Percentiles rank a stretch among this genome's conserved stretches.
Conservation (phyloP, 306 rosid species). For the Lagenaria siceraria region DNA sequence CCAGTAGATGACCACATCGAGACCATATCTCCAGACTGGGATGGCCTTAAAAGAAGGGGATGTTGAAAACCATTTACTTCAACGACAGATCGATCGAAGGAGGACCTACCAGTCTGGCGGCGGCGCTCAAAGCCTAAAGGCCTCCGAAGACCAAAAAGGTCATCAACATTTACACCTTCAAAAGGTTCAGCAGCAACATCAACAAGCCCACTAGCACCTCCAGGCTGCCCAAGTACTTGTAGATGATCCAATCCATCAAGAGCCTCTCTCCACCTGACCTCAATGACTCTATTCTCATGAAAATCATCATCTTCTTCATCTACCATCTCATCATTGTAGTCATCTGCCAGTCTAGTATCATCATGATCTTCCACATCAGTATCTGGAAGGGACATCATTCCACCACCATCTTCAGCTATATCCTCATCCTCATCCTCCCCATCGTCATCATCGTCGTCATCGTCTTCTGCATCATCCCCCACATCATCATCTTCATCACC, state of each 20-base stretch:
- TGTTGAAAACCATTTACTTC: conserved; percentile 93
- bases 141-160: conserved; percentile 75
- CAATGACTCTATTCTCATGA: conserved; percentile 89
- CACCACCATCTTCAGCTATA: conserved; percentile 90
- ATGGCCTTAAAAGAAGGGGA: conserved; percentile 85
- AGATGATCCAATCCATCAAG: conserved; percentile 93
- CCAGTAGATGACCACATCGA: conserved; percentile 75
- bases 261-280: conserved; percentile 97
- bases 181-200: conserved; percentile 95
- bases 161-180: conserved; percentile 95
- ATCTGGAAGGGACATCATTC: conserved; percentile 82
- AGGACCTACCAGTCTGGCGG: conserved; percentile 77
- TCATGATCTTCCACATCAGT: conserved; percentile 96
- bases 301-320: conserved; percentile 95
- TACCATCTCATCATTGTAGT: conserved; percentile 84
- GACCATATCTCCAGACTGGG: conserved; percentile 59
- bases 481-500: conserved; percentile 96
- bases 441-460: conserved; percentile 86
- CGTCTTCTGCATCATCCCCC: conserved; percentile 97
- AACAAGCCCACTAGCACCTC: conserved; percentile 61
- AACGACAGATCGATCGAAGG: conserved; percentile 72
- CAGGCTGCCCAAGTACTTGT: conserved; percentile 90
- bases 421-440: conserved; percentile 96
- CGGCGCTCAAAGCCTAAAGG: conserved; percentile 87
- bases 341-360: conserved; percentile 82